Evolutionary conservation across 2,329 filamentous ascomycete species (phyloP).

Genomic region (Drechslerella dactyloides): DNA sequence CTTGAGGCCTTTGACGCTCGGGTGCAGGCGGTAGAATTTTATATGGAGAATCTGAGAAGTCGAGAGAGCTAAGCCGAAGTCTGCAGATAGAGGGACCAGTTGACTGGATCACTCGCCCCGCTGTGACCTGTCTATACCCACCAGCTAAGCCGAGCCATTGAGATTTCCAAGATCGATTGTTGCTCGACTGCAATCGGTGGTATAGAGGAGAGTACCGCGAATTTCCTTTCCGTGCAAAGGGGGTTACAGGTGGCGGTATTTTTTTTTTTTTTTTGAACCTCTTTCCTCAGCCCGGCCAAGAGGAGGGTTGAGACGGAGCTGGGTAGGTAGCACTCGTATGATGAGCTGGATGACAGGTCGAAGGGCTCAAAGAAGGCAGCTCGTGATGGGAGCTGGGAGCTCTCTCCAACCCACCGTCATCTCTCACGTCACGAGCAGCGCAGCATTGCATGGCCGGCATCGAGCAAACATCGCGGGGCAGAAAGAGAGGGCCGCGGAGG

Average conservation of each 20-base stretch:
- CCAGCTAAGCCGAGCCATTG: not conserved
- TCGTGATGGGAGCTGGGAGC: not conserved
- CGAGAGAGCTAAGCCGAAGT: not conserved
- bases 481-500: not conserved
- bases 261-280: not conserved
- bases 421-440: not conserved
- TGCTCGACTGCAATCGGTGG: not conserved
- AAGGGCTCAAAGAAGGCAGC: conserved; percentile 1
- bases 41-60: not conserved
- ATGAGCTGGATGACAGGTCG: not conserved
- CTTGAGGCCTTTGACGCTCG: not conserved
- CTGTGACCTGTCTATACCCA: not conserved
- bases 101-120: not conserved
- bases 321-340: conserved; percentile 3
- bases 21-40: not conserved
- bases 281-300: not conserved
- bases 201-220: not conserved
- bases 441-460: not conserved
- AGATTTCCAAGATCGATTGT: not conserved
- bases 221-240: not conserved
- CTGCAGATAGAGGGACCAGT: not conserved
- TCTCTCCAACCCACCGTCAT: conserved; percentile 1
- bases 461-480: not conserved
- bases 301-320: not conserved
- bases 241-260: too few relatives aligned